phyloP scores from a whole-genome alignment of 2,329 filamentous ascomycete species.

The Ceratocystis alfenasii region DNA sequence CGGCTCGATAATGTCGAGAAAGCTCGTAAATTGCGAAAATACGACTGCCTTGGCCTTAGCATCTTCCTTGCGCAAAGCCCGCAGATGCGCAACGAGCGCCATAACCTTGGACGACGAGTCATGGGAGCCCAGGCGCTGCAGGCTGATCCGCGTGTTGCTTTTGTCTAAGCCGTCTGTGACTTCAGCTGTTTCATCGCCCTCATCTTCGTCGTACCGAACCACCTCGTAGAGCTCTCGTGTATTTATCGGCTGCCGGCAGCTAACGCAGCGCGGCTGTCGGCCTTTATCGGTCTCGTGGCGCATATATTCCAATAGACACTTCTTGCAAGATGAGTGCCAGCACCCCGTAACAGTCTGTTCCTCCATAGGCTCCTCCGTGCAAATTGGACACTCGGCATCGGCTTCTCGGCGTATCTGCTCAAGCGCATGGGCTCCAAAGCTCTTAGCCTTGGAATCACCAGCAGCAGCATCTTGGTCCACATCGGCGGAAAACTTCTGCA shows the following conservation, averaged over 20 bases:
- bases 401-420: conserved; percentile 85
- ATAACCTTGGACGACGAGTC: conserved; percentile 82
- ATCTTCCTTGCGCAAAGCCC: conserved; percentile 52
- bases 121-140: conserved; percentile 48
- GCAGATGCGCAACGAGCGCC: conserved; percentile 63
- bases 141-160: conserved; percentile 40
- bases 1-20: conserved; percentile 79
- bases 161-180: background rate
- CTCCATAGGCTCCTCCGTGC: conserved; percentile 88
- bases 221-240: conserved; percentile 84
- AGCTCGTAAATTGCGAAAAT: conserved; percentile 96
- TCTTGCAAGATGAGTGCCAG: conserved; percentile 95
- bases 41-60: conserved; percentile 74
- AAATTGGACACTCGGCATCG: conserved; percentile 83
- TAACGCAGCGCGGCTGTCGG: conserved; percentile 72
- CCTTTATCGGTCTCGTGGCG: conserved; percentile 70
- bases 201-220: conserved; percentile 58
- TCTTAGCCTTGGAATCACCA: conserved; percentile 25
- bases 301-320: conserved; percentile 82
- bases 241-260: conserved; percentile 74
- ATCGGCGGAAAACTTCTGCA: conserved; percentile 67
- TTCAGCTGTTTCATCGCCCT: background rate
- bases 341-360: conserved; percentile 90
- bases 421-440: conserved; percentile 74
- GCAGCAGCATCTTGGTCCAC: conserved; percentile 49